Evolutionary conservation across 768 basidiomycete genomes (phyloP).

Genomic region (Gloeopeniophorella convolvens): DNA sequence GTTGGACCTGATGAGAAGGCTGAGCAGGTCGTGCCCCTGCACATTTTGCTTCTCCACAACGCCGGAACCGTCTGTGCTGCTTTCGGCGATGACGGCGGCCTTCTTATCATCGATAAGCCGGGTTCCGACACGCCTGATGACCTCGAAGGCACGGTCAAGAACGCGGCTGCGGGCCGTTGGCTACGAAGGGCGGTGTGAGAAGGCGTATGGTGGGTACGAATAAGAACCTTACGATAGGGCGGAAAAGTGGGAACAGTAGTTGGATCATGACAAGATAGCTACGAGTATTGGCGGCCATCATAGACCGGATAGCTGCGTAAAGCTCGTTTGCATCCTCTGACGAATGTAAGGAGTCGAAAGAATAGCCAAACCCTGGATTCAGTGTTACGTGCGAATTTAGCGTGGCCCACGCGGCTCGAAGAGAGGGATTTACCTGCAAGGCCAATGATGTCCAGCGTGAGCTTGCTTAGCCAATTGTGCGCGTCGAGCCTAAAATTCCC

Average conservation of each 20-base stretch:
- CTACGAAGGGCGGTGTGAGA: slow-evolving; percentile 16
- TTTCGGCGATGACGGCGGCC: slow-evolving; percentile 23
- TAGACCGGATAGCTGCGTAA: slow-evolving; percentile 28
- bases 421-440: slow-evolving; percentile 17
- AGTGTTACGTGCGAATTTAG: background rate
- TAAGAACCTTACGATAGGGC: slow-evolving; percentile 31
- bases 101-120: slow-evolving; percentile 48
- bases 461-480: slow-evolving; percentile 19
- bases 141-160: slow-evolving; percentile 29
- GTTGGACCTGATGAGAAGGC: slow-evolving; percentile 28
- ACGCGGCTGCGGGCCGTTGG: slow-evolving; percentile 20
- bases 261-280: slow-evolving; percentile 30
- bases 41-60: slow-evolving; percentile 16
- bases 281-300: slow-evolving; percentile 22
- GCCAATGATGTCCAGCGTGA: slow-evolving; percentile 25
- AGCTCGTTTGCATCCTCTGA: slow-evolving; percentile 26
- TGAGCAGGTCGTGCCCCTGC: slow-evolving; percentile 26
- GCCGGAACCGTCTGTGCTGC: background rate
- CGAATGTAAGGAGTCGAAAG: slow-evolving; percentile 30
- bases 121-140: slow-evolving; percentile 45
- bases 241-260: slow-evolving; percentile 32
- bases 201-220: background rate
- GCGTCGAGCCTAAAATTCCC: slow-evolving; percentile 14
- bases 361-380: slow-evolving; percentile 33
- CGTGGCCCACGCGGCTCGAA: background rate